phyloP scores from a whole-genome alignment of 1,284 basidiomycete species.

The Puccinia polysora region DNA sequence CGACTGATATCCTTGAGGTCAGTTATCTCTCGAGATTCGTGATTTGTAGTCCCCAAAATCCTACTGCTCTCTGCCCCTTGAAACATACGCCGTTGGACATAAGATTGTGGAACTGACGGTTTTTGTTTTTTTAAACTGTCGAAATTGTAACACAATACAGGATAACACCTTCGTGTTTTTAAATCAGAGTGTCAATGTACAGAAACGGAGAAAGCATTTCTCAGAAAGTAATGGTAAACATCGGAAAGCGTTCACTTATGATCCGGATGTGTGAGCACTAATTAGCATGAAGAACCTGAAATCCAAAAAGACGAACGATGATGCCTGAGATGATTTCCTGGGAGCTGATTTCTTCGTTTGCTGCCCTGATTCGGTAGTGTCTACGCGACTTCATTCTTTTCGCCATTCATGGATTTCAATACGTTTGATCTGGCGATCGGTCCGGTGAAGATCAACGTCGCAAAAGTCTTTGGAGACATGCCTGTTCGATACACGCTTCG shows the following conservation, averaged over 20 bases:
- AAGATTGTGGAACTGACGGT: no score
- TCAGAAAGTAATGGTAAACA: constrained; percentile 48
- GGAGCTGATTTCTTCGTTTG: constrained; percentile 49
- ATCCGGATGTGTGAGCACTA: constrained; percentile 51
- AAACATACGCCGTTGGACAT: no score
- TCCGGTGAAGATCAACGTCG: constrained; percentile 47
- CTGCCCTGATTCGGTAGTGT: background rate
- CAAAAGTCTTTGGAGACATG: constrained; percentile 51
- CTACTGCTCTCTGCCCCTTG: background rate
- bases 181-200: constrained; percentile 51
- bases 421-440: constrained; percentile 47
- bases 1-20: constrained; percentile 53
- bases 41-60: background rate
- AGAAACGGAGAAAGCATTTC: constrained; percentile 54
- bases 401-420: constrained; percentile 49
- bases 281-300: no score
- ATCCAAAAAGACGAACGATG: constrained; percentile 47
- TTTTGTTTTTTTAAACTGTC: background rate
- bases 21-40: background rate
- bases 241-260: constrained; percentile 51
- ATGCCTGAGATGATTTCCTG: background rate
- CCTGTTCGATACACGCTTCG: constrained; percentile 55
- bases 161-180: constrained; percentile 55
- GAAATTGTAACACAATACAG: constrained; percentile 33
- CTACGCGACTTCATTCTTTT: constrained; percentile 46